A percentile compares a stretch with the other conserved stretches of the same genome.
phyloP scores from a whole-genome alignment of 495 filamentous ascomycete species.

The Podospora tetraspora region DNA sequence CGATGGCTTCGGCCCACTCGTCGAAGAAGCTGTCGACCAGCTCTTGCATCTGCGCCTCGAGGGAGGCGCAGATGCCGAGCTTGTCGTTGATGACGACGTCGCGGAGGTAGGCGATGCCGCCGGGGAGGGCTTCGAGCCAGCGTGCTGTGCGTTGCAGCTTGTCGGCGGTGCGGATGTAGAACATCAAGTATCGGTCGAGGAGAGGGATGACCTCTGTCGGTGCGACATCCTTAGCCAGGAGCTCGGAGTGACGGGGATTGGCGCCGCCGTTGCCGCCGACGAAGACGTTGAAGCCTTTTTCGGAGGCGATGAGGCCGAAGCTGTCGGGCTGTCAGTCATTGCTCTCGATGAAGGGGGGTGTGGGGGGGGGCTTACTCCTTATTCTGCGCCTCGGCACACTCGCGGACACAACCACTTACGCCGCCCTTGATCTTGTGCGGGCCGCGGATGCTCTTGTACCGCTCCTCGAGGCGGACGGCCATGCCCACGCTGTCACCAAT shows the following conservation, averaged over 20 bases:
- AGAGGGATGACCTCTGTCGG: conserved; percentile 81
- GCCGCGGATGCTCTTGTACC: conserved; percentile 86
- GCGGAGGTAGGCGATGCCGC: conserved; percentile 78
- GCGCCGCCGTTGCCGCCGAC: conserved; percentile 92
- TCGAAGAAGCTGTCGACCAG: conserved; percentile 88
- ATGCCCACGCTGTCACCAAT: conserved; percentile 96
- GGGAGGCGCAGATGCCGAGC: conserved; percentile 77
- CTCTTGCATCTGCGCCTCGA: conserved; percentile 86
- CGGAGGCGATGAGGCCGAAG: conserved; percentile 90
- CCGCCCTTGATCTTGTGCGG: conserved; percentile 95
- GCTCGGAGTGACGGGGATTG: conserved; percentile 75
- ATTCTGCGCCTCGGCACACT: conserved; percentile 93
- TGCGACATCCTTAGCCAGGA: conserved; percentile 88
- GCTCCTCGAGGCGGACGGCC: conserved; percentile 85
- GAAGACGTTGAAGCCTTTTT: conserved; percentile 94
- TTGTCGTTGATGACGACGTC: conserved; percentile 85
- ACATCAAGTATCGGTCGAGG: conserved; percentile 87
- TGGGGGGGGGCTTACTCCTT: conserved; percentile 62
- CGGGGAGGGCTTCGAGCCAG: conserved; percentile 85
- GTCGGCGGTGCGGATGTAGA: conserved; percentile 96
- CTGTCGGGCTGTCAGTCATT: conserved; percentile 32
- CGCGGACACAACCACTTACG: conserved; percentile 86
- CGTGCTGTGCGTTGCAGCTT: conserved; percentile 90
- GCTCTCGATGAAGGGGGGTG: conserved; percentile 8
- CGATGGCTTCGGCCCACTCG: conserved; percentile 88